Percentiles rank a stretch among this genome's conserved stretches.
Evolutionary conservation across 441 rosid genomes (phyloP).

Genomic region (Gossypium laxum): DNA sequence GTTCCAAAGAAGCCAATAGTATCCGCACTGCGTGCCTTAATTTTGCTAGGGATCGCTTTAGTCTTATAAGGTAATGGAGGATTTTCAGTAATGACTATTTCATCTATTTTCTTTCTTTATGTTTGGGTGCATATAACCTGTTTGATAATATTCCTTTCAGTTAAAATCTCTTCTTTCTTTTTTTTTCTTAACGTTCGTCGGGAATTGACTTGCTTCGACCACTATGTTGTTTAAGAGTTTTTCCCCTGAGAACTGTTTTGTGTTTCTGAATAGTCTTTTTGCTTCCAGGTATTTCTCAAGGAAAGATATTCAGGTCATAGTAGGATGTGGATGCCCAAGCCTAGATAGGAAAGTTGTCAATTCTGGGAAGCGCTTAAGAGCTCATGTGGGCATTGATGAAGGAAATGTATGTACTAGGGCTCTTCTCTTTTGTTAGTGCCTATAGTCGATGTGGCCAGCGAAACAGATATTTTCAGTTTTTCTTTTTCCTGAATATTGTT

Average conservation of each 20-base stretch:
- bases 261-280: neutral
- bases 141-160: constrained; percentile 19
- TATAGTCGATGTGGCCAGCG: neutral
- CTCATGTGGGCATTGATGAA: constrained; percentile 56
- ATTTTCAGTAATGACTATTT: neutral
- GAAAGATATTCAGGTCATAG: constrained; percentile 48
- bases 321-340: constrained; percentile 66
- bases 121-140: constrained; percentile 22
- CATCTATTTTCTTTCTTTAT: neutral
- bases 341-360: constrained; percentile 74
- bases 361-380: constrained; percentile 72
- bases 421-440: neutral
- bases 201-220: neutral
- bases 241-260: neutral
- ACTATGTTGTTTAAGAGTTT: neutral
- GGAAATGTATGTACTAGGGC: constrained; percentile 38
- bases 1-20: constrained; percentile 41
- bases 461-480: neutral
- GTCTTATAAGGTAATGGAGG: constrained; percentile 46
- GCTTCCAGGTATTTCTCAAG: constrained; percentile 48
- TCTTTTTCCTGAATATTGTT: neutral
- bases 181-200: neutral
- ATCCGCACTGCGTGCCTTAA: constrained; percentile 67
- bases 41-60: constrained; percentile 54
- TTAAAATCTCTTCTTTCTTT: neutral